phyloP scores from a whole-genome alignment of 257 asterid genomes.

The Nicotiana knightiana region DNA sequence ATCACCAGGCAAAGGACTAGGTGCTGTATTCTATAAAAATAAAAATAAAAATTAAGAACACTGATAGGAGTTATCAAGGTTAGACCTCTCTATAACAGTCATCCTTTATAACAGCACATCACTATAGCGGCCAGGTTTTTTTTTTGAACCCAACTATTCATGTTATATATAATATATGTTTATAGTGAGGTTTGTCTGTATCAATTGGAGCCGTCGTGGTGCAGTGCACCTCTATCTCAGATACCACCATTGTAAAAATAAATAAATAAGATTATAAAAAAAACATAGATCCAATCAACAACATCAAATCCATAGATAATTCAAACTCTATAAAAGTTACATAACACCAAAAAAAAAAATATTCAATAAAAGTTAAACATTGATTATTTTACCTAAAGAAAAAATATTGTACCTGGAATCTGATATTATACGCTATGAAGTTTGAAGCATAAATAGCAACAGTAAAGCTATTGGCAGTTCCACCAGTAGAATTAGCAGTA shows the following conservation, averaged over 20 bases:
- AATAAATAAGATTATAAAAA: too few species aligned
- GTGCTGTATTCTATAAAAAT: constrained; percentile 55
- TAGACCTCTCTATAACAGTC: too few species aligned
- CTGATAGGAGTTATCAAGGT: background rate
- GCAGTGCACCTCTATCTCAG: too few species aligned
- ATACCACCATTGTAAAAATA: too few species aligned
- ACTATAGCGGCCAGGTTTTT: too few species aligned
- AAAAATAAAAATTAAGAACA: background rate
- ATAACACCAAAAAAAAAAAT: too few species aligned
- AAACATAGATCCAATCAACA: background rate
- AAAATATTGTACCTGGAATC: constrained; percentile 49
- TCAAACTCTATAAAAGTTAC: background rate
- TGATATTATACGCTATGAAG: constrained; percentile 67
- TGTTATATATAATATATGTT: too few species aligned
- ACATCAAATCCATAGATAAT: background rate
- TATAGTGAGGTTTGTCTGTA: too few species aligned
- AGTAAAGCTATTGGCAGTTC: constrained; percentile 51
- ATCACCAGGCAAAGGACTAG: constrained; percentile 57
- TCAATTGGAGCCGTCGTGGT: too few species aligned
- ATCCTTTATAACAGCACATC: too few species aligned
- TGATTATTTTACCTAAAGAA: background rate
- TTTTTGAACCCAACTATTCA: too few species aligned
- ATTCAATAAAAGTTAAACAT: too few species aligned
- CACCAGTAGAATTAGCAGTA: constrained; percentile 70
- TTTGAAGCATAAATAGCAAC: constrained; percentile 39